Percentiles rank a stretch among this genome's conserved stretches.
Conservation (phyloP, 192 early-diverging fungal genomes). For the Pecoramyces ruminantium region DNA sequence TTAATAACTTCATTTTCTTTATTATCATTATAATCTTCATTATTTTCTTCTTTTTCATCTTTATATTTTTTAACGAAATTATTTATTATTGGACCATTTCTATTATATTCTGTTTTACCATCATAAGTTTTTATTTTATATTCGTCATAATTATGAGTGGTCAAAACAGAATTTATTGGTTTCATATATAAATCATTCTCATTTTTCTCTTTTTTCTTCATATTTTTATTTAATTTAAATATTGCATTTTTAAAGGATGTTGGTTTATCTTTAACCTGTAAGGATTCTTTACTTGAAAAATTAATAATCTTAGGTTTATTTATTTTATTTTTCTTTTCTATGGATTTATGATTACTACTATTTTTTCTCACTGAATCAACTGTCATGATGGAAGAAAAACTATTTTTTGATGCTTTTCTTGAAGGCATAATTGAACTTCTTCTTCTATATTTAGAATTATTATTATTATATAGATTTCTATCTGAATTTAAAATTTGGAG, state of each 20-base stretch:
- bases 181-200: too few species aligned
- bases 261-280: too few species aligned
- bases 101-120: background rate
- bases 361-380: background rate
- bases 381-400: background rate
- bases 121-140: background rate
- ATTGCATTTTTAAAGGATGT: too few species aligned
- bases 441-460: background rate
- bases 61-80: background rate
- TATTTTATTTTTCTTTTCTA: too few species aligned
- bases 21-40: background rate
- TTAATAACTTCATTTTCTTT: background rate
- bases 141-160: background rate
- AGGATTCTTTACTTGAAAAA: too few species aligned
- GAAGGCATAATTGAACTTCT: background rate
- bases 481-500: background rate
- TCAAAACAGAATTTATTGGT: too few species aligned
- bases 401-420: background rate
- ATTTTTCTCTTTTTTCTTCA: too few species aligned
- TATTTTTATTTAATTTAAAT: too few species aligned
- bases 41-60: background rate
- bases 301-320: too few species aligned
- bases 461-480: background rate
- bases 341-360: background rate
- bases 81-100: background rate